phyloP scores from a whole-genome alignment of 495 filamentous ascomycete genomes.

The Bacidia rubella region DNA sequence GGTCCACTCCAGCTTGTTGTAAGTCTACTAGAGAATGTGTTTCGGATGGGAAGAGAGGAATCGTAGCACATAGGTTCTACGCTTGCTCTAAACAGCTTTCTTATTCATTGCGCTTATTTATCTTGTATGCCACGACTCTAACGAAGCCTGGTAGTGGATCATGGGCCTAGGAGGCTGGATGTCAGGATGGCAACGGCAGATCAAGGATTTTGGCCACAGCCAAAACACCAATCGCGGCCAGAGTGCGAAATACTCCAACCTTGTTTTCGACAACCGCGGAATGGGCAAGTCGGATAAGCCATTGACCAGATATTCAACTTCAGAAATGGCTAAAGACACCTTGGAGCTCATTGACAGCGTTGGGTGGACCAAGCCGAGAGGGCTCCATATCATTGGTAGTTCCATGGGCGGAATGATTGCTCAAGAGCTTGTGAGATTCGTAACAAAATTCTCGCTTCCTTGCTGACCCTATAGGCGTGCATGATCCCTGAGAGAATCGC shows the following conservation, averaged over 20 bases:
- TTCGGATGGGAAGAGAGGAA: background rate
- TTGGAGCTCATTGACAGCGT: slow-evolving; percentile 55
- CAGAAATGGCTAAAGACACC: slow-evolving; percentile 62
- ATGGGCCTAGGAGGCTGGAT: slow-evolving; percentile 23
- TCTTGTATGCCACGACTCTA: background rate
- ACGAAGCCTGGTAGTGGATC: slow-evolving; percentile 16
- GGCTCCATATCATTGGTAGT: slow-evolving; percentile 59
- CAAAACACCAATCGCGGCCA: slow-evolving; percentile 25
- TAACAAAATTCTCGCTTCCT: background rate
- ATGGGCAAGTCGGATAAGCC: slow-evolving; percentile 70
- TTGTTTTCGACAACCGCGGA: slow-evolving; percentile 61
- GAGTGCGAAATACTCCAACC: slow-evolving; percentile 48
- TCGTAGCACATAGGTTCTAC: no score
- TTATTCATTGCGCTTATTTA: no score
- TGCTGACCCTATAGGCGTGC: slow-evolving; percentile 29
- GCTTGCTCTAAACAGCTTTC: no score
- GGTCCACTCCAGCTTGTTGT: slow-evolving; percentile 60
- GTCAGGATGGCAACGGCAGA: slow-evolving; percentile 66
- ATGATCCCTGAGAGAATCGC: slow-evolving; percentile 48
- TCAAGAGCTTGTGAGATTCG: slow-evolving; percentile 49
- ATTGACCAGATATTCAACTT: slow-evolving; percentile 51
- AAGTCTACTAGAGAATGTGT: slow-evolving; percentile 31
- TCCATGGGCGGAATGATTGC: slow-evolving; percentile 82
- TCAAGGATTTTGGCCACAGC: slow-evolving; percentile 57
- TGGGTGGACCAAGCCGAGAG: slow-evolving; percentile 47